phyloP scores from a whole-genome alignment of 2,329 filamentous ascomycete genomes.

The Claviceps sp. region DNA sequence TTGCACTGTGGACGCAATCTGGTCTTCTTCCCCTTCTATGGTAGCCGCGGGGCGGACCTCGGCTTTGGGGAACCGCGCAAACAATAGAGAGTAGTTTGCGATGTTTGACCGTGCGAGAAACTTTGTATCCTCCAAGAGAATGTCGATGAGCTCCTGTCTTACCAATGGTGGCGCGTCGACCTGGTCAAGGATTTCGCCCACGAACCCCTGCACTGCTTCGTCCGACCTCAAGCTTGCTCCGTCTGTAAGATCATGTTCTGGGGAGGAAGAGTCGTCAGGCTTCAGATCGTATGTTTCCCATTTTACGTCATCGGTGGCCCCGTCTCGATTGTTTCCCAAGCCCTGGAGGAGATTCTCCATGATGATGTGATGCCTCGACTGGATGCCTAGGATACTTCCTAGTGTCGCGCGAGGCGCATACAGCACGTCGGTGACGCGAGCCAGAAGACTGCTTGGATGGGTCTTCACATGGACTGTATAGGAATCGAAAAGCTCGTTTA shows the following conservation, averaged over 20 bases:
- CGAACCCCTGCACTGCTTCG: constrained; percentile 50
- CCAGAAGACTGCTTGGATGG: constrained; percentile 47
- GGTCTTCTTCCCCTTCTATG: neutral
- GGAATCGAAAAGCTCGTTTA: constrained; percentile 47
- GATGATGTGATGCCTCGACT: constrained; percentile 59
- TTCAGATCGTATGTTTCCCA: constrained; percentile 70
- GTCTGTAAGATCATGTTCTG: constrained; percentile 56
- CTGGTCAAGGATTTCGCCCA: constrained; percentile 55
- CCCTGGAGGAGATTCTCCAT: constrained; percentile 66
- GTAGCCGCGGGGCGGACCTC: constrained; percentile 6
- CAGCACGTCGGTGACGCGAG: constrained; percentile 60
- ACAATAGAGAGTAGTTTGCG: constrained; percentile 64
- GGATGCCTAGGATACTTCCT: constrained; percentile 43
- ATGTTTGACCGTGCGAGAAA: constrained; percentile 50
- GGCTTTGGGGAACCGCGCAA: constrained; percentile 35
- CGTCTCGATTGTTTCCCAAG: constrained; percentile 26
- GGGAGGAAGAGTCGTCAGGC: constrained; percentile 62
- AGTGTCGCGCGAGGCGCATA: constrained; percentile 41
- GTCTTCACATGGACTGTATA: constrained; percentile 51
- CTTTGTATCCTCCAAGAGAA: constrained; percentile 47
- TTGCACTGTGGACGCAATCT: neutral
- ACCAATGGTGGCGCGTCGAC: constrained; percentile 41
- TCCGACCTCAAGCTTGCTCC: constrained; percentile 45
- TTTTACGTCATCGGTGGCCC: constrained; percentile 15
- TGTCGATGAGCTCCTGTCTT: constrained; percentile 39